Conservation (phyloP, 768 basidiomycete genomes). For the Suillus lakei region DNA sequence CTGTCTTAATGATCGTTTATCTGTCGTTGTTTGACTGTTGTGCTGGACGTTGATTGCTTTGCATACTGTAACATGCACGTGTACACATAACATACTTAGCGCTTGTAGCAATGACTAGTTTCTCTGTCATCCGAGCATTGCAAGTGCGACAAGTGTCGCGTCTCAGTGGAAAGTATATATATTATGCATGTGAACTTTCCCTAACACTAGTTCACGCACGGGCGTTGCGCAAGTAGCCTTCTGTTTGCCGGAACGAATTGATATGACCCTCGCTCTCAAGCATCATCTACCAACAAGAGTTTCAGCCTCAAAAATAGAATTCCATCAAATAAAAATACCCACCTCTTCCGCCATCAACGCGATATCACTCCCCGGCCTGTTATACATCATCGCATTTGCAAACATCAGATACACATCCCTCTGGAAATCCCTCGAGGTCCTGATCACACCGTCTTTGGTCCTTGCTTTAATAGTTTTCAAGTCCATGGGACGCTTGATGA, state of each 20-base stretch:
- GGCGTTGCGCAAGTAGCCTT: constrained; percentile 62
- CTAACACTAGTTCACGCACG: constrained; percentile 23
- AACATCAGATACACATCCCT: constrained; percentile 93
- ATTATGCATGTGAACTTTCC: background rate
- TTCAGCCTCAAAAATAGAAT: background rate
- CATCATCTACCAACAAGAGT: constrained; percentile 62
- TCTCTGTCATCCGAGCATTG: background rate
- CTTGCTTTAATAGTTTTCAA: constrained; percentile 89
- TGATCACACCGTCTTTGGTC: constrained; percentile 83
- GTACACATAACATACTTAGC: background rate
- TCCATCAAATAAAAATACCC: constrained; percentile 32
- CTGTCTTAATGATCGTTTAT: constrained; percentile 1
- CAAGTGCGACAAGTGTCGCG: background rate
- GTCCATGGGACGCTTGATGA: constrained; percentile 95
- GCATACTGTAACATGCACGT: constrained; percentile 2
- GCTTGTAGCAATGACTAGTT: background rate
- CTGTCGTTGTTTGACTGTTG: background rate
- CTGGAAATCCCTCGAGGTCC: constrained; percentile 85
- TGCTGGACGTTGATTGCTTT: constrained; percentile 1
- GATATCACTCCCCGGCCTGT: constrained; percentile 85
- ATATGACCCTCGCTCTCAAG: constrained; percentile 70
- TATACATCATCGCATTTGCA: constrained; percentile 98
- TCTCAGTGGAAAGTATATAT: background rate
- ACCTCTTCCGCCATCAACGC: constrained; percentile 92
- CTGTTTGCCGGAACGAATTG: constrained; percentile 74